phyloP scores from a whole-genome alignment of 106 monocot species.

The Dioscorea zingiberensis region DNA sequence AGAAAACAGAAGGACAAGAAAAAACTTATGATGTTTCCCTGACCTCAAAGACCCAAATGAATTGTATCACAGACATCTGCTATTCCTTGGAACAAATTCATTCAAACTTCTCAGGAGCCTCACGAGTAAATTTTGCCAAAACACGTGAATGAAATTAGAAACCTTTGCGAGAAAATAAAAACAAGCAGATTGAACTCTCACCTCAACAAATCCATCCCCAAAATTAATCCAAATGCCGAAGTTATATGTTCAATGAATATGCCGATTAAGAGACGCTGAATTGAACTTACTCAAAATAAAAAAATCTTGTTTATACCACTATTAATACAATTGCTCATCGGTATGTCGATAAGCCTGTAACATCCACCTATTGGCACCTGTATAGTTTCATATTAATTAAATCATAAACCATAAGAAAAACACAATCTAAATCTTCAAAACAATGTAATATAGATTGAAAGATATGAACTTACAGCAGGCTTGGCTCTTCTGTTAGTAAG shows the following conservation, averaged over 20 bases:
- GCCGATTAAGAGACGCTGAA: slow-evolving; percentile 70
- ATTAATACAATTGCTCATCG: slow-evolving; percentile 88
- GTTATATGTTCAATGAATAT: slow-evolving; percentile 65
- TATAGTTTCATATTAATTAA: background rate
- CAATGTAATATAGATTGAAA: background rate
- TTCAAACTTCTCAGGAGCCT: slow-evolving; percentile 67
- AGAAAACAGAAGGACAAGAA: too few relatives aligned
- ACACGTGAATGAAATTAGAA: slow-evolving; percentile 18
- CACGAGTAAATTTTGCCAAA: slow-evolving; percentile 71
- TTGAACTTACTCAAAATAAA: slow-evolving; percentile 79
- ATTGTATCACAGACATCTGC: slow-evolving; percentile 93
- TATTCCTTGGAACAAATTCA: slow-evolving; percentile 83
- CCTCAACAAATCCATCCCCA: slow-evolving; percentile 75
- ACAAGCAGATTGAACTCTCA: slow-evolving; percentile 1
- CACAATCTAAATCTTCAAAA: background rate
- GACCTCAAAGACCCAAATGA: slow-evolving; percentile 92
- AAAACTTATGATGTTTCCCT: too few relatives aligned
- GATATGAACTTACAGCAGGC: slow-evolving; percentile 52
- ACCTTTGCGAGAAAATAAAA: background rate
- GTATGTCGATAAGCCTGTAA: slow-evolving; percentile 81
- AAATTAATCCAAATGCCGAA: slow-evolving; percentile 64
- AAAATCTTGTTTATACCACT: slow-evolving; percentile 77
- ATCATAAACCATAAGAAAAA: background rate
- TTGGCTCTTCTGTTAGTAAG: slow-evolving; percentile 68
- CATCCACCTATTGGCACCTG: slow-evolving; percentile 82